Conservation (phyloP, 371 early-diverging fungal genomes). For the Mucor plumbeus region DNA sequence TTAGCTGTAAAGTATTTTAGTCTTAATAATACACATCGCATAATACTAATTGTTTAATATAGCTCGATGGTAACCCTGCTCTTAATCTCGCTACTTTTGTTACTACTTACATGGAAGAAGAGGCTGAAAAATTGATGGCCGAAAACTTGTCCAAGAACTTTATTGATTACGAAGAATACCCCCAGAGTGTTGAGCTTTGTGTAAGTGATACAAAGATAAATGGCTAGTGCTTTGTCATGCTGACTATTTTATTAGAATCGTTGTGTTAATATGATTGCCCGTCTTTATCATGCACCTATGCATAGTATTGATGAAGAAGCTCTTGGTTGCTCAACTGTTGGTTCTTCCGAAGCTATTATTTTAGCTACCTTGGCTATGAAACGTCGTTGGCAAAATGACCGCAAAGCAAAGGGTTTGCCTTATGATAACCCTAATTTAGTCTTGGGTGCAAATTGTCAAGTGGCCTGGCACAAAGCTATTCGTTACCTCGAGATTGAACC, state of each 20-base stretch:
- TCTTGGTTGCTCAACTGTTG: slow-evolving; percentile 68
- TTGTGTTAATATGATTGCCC: slow-evolving; percentile 74
- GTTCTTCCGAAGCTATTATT: slow-evolving; percentile 81
- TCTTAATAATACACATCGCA: not conserved
- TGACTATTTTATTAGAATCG: slow-evolving; percentile 54
- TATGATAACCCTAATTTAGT: slow-evolving; percentile 73
- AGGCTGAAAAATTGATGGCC: slow-evolving; percentile 73
- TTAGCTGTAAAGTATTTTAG: slow-evolving; percentile 41
- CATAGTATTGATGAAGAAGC: slow-evolving; percentile 37
- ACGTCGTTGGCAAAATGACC: slow-evolving; percentile 65
- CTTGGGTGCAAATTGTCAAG: slow-evolving; percentile 75
- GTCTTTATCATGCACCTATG: slow-evolving; percentile 66
- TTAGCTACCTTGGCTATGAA: slow-evolving; percentile 76
- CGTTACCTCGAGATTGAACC: slow-evolving; percentile 75
- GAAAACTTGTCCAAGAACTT: slow-evolving; percentile 76
- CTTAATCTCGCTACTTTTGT: slow-evolving; percentile 79
- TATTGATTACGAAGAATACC: slow-evolving; percentile 77
- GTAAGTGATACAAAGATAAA: slow-evolving; percentile 26
- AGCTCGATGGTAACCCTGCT: slow-evolving; percentile 72
- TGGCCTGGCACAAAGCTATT: slow-evolving; percentile 55
- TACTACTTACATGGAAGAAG: slow-evolving; percentile 61
- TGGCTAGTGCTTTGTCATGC: not conserved
- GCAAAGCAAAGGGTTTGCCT: slow-evolving; percentile 60
- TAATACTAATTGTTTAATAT: not conserved
- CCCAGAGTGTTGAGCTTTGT: slow-evolving; percentile 50